These are phyloP conservation scores for Sambucus nigra DNA, from an alignment of 129 eudicot genomes.

Conservation along the genomic window DNA sequence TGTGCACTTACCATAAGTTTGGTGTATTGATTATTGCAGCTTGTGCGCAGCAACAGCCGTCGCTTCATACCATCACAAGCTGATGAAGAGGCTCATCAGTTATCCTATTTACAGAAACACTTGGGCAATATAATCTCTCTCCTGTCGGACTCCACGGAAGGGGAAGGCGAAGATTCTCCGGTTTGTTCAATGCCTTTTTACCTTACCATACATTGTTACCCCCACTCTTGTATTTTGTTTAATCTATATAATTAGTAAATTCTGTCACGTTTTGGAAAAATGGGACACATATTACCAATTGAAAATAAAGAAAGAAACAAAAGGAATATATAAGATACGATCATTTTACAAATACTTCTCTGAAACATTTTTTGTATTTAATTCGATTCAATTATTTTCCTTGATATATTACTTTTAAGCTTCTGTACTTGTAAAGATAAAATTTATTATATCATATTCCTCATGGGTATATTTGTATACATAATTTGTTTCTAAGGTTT, in stretches of 20 bases:
- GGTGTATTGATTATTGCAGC: slow-evolving; percentile 39
- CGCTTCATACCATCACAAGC: slow-evolving; percentile 89
- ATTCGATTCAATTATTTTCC: not conserved
- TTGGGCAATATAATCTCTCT: slow-evolving; percentile 74
- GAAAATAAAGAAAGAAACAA: not conserved
- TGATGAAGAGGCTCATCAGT: slow-evolving; percentile 95
- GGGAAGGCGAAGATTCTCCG: slow-evolving; percentile 83
- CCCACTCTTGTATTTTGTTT: not conserved
- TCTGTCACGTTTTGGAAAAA: not conserved
- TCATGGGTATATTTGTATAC: too few species aligned
- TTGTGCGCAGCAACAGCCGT: slow-evolving; percentile 92
- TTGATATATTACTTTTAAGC: too few species aligned
- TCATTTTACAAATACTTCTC: not conserved
- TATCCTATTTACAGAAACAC: slow-evolving; percentile 86
- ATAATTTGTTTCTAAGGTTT: too few species aligned
- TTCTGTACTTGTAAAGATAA: too few species aligned
- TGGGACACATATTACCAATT: not conserved
- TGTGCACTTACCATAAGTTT: slow-evolving; percentile 11
- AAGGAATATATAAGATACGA: not conserved
- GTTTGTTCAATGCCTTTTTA: slow-evolving; percentile 34
- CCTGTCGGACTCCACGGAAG: slow-evolving; percentile 61
- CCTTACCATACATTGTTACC: not conserved
- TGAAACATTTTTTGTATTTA: not conserved
- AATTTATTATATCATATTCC: too few species aligned
- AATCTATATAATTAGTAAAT: not conserved